Conservation (phyloP, 2,329 filamentous ascomycete genomes). For the Aureobasidium sp. region DNA sequence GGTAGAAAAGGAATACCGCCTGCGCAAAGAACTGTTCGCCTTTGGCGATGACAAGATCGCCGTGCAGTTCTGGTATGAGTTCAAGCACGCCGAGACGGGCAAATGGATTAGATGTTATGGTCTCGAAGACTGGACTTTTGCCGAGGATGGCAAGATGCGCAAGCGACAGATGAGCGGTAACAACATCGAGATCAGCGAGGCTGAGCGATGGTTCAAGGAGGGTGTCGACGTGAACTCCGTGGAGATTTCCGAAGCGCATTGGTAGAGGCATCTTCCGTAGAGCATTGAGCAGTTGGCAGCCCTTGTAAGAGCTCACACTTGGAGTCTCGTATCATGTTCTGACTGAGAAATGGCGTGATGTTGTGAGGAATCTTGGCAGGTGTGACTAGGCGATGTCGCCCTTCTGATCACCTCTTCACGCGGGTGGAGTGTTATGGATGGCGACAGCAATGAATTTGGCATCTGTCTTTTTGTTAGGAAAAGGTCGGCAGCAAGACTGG, state of each 20-base stretch:
- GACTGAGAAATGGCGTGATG: background rate
- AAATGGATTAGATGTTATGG: conserved; percentile 86
- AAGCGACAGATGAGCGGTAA: conserved; percentile 64
- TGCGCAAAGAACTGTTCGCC: conserved; percentile 78
- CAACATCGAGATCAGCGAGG: conserved; percentile 54
- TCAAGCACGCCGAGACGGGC: conserved; percentile 54
- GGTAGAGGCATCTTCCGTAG: conserved; percentile 32
- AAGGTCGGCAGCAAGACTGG: background rate
- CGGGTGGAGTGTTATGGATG: conserved; percentile 70
- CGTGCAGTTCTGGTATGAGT: conserved; percentile 89
- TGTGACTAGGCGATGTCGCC: background rate
- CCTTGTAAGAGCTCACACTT: background rate
- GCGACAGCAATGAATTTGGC: conserved; percentile 69
- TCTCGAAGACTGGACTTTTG: conserved; percentile 72
- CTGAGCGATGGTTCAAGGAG: conserved; percentile 60
- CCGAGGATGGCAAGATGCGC: conserved; percentile 58
- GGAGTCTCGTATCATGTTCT: background rate
- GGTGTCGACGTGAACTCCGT: conserved; percentile 61
- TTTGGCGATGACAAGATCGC: conserved; percentile 70
- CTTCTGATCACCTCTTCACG: conserved; percentile 29
- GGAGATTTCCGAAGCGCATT: conserved; percentile 58
- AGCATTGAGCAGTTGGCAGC: background rate
- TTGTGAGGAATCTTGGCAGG: background rate
- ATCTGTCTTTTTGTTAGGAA: conserved; percentile 36
- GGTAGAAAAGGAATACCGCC: conserved; percentile 59